Conservation (phyloP, 2,329 filamentous ascomycete genomes). For the Cytospora mali region DNA sequence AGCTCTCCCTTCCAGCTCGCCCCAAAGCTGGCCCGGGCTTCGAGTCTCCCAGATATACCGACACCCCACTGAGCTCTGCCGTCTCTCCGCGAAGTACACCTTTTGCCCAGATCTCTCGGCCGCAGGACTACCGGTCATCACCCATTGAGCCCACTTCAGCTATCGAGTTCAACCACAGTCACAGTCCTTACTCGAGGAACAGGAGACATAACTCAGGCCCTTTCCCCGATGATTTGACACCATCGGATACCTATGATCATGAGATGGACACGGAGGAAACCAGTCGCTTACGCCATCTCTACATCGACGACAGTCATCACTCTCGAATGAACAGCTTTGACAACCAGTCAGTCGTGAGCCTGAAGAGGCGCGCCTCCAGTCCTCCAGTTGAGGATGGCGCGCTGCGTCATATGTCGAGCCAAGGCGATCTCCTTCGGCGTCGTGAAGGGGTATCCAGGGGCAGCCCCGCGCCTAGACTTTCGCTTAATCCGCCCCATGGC, state of each 20-base stretch:
- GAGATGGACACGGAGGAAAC: slow-evolving; percentile 53
- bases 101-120: slow-evolving; percentile 42
- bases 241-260: slow-evolving; percentile 49
- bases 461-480: slow-evolving; percentile 55
- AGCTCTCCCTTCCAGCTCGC: slow-evolving; percentile 51
- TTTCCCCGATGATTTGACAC: slow-evolving; percentile 48
- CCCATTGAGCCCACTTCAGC: slow-evolving; percentile 42
- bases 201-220: slow-evolving; percentile 53
- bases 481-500: slow-evolving; percentile 43
- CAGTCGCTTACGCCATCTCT: slow-evolving; percentile 43
- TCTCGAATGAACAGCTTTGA: slow-evolving; percentile 34
- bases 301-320: slow-evolving; percentile 46
- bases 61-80: slow-evolving; percentile 52
- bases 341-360: slow-evolving; percentile 46
- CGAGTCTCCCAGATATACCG: slow-evolving; percentile 49
- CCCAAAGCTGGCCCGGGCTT: slow-evolving; percentile 45
- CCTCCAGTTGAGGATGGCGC: slow-evolving; percentile 52
- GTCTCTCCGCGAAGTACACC: slow-evolving; percentile 49
- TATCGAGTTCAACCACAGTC: slow-evolving; percentile 50
- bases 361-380: slow-evolving; percentile 60
- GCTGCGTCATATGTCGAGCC: slow-evolving; percentile 42
- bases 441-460: slow-evolving; percentile 52
- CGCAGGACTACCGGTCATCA: slow-evolving; percentile 45
- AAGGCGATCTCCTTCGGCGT: slow-evolving; percentile 50
- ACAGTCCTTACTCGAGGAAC: slow-evolving; percentile 49